These are phyloP conservation scores for Phytomonas sp. DNA, from an alignment of 208 protist species.

Conservation along the genomic window DNA sequence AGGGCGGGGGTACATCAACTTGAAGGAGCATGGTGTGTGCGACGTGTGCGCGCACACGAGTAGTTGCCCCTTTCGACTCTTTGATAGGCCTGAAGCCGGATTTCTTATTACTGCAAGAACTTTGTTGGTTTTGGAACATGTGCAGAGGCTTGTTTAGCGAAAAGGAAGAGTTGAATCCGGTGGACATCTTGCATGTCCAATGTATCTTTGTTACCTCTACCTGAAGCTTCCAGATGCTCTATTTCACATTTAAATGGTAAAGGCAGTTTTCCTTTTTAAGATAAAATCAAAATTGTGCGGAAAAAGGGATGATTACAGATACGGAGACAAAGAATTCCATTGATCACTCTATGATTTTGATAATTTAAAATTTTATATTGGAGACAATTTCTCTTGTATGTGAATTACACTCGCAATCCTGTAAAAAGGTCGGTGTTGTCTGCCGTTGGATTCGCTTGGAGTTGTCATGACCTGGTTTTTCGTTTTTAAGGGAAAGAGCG, in stretches of 20 bases:
- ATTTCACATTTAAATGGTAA: not conserved
- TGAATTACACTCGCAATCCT: not conserved
- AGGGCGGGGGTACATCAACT: conserved; percentile 18
- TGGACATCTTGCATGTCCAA: not conserved
- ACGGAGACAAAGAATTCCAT: not conserved
- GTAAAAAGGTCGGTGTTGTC: not conserved
- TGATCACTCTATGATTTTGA: not conserved
- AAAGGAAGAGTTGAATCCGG: not conserved
- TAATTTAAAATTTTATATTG: not conserved
- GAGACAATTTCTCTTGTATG: not conserved
- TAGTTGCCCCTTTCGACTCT: not conserved
- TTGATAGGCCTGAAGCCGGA: not conserved
- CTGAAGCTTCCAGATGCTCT: not conserved
- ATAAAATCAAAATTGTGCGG: not conserved
- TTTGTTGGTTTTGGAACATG: not conserved
- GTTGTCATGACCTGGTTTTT: not conserved
- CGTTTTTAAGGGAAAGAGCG: not conserved
- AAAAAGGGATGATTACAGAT: not conserved
- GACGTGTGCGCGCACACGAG: conserved; percentile 27
- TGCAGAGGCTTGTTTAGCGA: not conserved
- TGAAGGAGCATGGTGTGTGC: conserved; percentile 33
- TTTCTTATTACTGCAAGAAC: not conserved
- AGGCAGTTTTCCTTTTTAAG: not conserved
- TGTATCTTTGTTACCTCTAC: not conserved
- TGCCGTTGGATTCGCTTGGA: not conserved